Conservation (phyloP, 768 basidiomycete genomes). For the Auricularia cornea region DNA sequence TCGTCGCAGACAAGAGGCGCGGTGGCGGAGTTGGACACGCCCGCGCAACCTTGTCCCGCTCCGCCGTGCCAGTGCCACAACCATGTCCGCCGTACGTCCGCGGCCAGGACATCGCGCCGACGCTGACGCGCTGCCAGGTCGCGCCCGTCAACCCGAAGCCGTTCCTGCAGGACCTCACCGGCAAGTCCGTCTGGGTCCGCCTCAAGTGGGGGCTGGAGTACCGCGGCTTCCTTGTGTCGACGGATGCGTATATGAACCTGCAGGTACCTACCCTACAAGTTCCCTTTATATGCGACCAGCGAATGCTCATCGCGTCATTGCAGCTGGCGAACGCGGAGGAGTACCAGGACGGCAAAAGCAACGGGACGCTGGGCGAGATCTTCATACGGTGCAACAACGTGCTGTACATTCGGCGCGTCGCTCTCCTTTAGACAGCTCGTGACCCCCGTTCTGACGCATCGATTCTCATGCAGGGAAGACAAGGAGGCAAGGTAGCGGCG, state of each 20-base stretch:
- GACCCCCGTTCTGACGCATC: not conserved
- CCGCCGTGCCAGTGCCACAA: constrained; percentile 34
- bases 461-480: not conserved
- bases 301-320: not conserved
- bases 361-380: constrained; percentile 95
- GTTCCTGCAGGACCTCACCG: constrained; percentile 96
- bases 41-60: constrained; percentile 27
- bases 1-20: not conserved
- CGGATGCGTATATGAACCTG: constrained; percentile 99
- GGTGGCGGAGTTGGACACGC: constrained; percentile 2
- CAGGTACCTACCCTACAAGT: constrained; percentile 50
- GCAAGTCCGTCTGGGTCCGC: constrained; percentile 89
- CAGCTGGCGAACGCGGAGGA: constrained; percentile 99
- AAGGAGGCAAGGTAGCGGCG: not conserved
- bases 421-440: not conserved
- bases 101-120: constrained; percentile 9
- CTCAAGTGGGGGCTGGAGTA: constrained; percentile 99
- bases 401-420: constrained; percentile 55
- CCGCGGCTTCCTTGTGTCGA: constrained; percentile 97
- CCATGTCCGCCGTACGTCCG: constrained; percentile 56
- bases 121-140: constrained; percentile 38
- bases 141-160: constrained; percentile 98
- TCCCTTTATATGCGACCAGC: not conserved
- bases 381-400: constrained; percentile 99
- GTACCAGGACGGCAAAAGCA: constrained; percentile 91